Conservation (phyloP, 75 land plant species). For the Azolla pinnata region DNA sequence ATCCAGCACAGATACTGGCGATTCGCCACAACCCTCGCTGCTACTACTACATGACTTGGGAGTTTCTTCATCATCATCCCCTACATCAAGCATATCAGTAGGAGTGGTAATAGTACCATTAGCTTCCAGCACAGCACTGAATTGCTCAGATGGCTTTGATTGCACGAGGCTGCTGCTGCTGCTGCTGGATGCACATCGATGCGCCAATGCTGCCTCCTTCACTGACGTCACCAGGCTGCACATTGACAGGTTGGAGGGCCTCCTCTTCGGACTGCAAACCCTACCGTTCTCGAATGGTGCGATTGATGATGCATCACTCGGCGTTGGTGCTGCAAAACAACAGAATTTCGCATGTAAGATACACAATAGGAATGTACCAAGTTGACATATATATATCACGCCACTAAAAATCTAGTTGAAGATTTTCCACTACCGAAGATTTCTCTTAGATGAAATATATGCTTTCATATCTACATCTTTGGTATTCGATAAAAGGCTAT, state of each 20-base stretch:
- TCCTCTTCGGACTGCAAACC: not conserved
- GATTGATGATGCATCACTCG: not conserved
- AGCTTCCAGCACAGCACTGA: not conserved
- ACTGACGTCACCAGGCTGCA: not conserved
- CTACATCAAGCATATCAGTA: no score
- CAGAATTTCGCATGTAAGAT: no score
- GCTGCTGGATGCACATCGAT: not conserved
- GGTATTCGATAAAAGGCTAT: no score
- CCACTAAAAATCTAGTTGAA: not conserved
- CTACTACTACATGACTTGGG: no score
- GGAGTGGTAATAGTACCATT: no score
- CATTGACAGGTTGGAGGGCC: not conserved
- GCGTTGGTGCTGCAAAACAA: conserved; percentile 7
- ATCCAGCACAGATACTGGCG: not conserved
- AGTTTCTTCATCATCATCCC: no score
- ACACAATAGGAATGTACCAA: no score
- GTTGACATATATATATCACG: no score
- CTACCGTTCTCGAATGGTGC: not conserved
- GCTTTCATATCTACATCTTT: no score
- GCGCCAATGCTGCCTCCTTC: not conserved
- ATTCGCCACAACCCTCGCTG: not conserved
- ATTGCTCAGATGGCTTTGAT: not conserved
- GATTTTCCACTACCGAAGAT: not conserved
- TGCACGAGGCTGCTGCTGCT: not conserved
- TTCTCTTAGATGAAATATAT: no score